Evolutionary conservation across 768 basidiomycete species (phyloP).

Genomic region (Solioccasus polychromus): DNA sequence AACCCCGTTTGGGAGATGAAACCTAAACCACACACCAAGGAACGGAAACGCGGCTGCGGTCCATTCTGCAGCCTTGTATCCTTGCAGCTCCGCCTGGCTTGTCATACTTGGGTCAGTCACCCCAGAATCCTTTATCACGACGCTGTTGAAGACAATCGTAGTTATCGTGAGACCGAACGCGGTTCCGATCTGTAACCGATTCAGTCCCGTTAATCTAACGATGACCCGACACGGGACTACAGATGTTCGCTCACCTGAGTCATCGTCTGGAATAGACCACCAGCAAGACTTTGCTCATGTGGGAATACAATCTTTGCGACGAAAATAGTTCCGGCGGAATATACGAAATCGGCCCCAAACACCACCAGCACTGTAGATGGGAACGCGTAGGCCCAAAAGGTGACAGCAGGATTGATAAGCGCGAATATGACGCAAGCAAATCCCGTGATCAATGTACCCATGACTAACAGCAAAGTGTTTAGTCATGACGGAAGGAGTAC

Average conservation of each 20-base stretch:
- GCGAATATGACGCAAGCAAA: slow-evolving; percentile 65
- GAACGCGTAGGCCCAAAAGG: slow-evolving; percentile 79
- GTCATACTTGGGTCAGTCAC: background rate
- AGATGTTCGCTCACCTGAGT: slow-evolving; percentile 46
- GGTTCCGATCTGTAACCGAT: slow-evolving; percentile 51
- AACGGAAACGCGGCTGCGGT: slow-evolving; percentile 58
- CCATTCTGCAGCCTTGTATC: slow-evolving; percentile 68
- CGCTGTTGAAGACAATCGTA: slow-evolving; percentile 66
- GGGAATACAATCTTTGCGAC: slow-evolving; percentile 64
- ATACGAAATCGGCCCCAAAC: slow-evolving; percentile 78
- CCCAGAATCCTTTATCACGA: slow-evolving; percentile 35
- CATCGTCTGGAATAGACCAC: slow-evolving; percentile 78
- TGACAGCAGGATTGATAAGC: slow-evolving; percentile 49
- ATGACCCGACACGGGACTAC: background rate
- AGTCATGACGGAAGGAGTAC: too few relatives aligned
- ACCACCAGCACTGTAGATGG: slow-evolving; percentile 63
- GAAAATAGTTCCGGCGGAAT: slow-evolving; percentile 69
- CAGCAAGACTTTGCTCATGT: slow-evolving; percentile 74
- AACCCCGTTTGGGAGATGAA: background rate
- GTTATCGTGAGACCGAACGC: slow-evolving; percentile 69
- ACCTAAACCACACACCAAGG: slow-evolving; percentile 38
- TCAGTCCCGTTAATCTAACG: too few relatives aligned
- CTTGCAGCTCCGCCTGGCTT: slow-evolving; percentile 42
- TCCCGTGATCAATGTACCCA: slow-evolving; percentile 59
- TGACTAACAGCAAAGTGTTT: too few relatives aligned